These are phyloP conservation scores for Eruca vesicaria DNA, from an alignment of 441 rosid species.

Conservation along the genomic window DNA sequence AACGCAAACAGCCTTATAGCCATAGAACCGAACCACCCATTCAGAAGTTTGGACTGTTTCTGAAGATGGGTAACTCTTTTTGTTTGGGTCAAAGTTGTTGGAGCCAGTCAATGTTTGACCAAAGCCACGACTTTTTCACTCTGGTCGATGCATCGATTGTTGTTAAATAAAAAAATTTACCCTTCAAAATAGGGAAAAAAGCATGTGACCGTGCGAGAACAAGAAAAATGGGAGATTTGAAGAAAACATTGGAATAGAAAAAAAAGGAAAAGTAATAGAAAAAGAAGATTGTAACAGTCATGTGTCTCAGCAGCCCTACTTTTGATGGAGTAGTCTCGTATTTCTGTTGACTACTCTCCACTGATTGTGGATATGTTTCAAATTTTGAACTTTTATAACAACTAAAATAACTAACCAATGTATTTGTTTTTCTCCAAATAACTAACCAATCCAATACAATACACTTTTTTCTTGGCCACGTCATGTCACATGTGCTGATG, in stretches of 20 bases:
- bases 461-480: not conserved
- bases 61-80: not conserved
- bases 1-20: not conserved
- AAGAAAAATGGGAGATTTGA: not conserved
- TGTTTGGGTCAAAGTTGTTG: conserved; percentile 21
- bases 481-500: not conserved
- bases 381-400: conserved; percentile 5
- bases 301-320: conserved; percentile 16
- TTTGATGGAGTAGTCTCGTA: conserved; percentile 23
- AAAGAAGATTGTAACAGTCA: conserved; percentile 5
- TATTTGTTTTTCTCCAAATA: not conserved
- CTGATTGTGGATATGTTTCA: conserved; percentile 20
- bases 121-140: not conserved
- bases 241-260: not conserved
- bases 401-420: conserved; percentile 16
- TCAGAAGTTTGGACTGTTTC: not conserved
- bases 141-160: conserved; percentile 23
- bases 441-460: not conserved
- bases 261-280: not conserved
- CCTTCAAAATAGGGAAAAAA: not conserved
- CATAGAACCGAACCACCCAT: not conserved
- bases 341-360: conserved; percentile 32
- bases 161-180: not conserved
- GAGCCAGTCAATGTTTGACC: conserved; percentile 34
- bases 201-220: conserved; percentile 14